A percentile compares a stretch with the other conserved stretches of the same genome.
These are phyloP conservation scores for Mallotus repandus DNA, from an alignment of 441 rosid genomes.

Conservation along the genomic window DNA sequence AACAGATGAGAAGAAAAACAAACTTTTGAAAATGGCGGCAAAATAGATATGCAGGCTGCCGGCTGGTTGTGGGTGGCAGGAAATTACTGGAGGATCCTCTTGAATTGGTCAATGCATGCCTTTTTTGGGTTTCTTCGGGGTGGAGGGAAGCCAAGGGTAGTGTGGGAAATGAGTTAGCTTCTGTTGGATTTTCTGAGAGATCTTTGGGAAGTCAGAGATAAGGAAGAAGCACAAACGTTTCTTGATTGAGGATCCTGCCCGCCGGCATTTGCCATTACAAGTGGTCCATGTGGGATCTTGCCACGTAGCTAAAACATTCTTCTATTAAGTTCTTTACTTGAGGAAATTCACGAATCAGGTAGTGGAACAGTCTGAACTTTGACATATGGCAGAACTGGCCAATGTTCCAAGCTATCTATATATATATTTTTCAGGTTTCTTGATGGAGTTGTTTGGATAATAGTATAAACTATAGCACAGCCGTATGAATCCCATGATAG, in stretches of 20 bases:
- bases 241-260: slow-evolving; percentile 16
- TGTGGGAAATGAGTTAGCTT: background rate
- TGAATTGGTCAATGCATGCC: background rate
- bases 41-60: slow-evolving; percentile 36
- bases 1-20: slow-evolving; percentile 40
- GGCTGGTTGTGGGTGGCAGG: slow-evolving; percentile 28
- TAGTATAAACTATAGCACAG: no score
- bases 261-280: slow-evolving; percentile 25
- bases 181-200: slow-evolving; percentile 15
- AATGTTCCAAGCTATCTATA: no score
- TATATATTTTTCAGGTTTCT: no score
- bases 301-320: slow-evolving; percentile 27
- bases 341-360: background rate
- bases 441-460: no score
- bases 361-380: background rate
- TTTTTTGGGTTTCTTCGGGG: background rate
- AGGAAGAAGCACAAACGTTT: background rate
- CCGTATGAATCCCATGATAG: no score
- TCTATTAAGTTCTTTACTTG: background rate
- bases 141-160: background rate
- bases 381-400: slow-evolving; percentile 21
- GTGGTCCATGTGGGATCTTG: background rate
- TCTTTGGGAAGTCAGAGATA: slow-evolving; percentile 20
- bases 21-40: slow-evolving; percentile 58
- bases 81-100: slow-evolving; percentile 21